phyloP scores from a whole-genome alignment of 2,329 filamentous ascomycete genomes.

The Pestalotiopsis sp. region DNA sequence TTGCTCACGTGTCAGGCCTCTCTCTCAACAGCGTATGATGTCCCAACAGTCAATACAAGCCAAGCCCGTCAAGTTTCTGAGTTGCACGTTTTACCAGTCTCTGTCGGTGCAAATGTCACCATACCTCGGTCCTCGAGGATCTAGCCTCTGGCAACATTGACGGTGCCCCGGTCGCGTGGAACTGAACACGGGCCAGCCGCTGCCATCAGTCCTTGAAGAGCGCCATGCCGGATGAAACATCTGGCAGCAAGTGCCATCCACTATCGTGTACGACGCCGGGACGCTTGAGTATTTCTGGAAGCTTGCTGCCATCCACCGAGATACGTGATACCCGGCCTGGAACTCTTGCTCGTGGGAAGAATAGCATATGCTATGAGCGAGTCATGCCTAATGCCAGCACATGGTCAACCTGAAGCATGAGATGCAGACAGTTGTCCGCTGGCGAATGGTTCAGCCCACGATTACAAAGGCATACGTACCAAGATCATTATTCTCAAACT shows the following conservation, averaged over 20 bases:
- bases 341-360: not conserved
- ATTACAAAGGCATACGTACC: not conserved
- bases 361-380: not conserved
- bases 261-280: not conserved
- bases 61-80: not conserved
- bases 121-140: not conserved
- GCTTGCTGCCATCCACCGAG: not conserved
- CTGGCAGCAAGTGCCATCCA: not conserved
- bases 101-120: not conserved
- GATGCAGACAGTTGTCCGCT: not conserved
- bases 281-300: not conserved
- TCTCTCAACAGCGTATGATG: not conserved
- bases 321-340: not conserved
- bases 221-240: not conserved
- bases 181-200: not conserved
- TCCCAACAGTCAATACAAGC: not conserved
- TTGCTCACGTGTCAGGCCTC: not conserved
- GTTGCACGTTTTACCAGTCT: not conserved
- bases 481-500: constrained; percentile 3
- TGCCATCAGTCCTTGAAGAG: not conserved
- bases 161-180: not conserved
- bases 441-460: not conserved
- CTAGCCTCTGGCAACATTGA: not conserved
- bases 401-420: not conserved
- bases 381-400: not conserved